A percentile compares a stretch with the other conserved stretches of the same genome.
These are phyloP conservation scores for Cantharellus cinnabarinus DNA, from an alignment of 768 basidiomycete genomes.

Conservation along the genomic window DNA sequence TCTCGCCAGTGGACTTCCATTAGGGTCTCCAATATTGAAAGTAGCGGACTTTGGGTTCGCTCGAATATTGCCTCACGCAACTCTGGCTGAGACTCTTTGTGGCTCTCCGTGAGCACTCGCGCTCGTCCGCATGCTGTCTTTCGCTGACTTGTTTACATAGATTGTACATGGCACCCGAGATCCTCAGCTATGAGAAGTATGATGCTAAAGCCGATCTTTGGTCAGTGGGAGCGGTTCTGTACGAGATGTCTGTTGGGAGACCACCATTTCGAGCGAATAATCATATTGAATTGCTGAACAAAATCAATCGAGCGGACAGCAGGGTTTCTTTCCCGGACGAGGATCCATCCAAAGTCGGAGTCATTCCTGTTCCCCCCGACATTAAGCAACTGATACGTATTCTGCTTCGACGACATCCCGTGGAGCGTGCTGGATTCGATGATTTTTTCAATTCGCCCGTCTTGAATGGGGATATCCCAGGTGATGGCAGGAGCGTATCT, in stretches of 20 bases:
- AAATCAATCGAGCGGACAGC: slow-evolving; percentile 79
- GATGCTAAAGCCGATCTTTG: slow-evolving; percentile 95
- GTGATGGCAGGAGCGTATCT: not conserved
- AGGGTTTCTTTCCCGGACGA: slow-evolving; percentile 72
- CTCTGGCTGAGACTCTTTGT: slow-evolving; percentile 95
- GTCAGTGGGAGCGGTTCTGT: slow-evolving; percentile 94
- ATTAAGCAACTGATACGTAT: slow-evolving; percentile 72
- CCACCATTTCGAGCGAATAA: slow-evolving; percentile 92
- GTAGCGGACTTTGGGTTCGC: slow-evolving; percentile 98
- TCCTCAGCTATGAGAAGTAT: slow-evolving; percentile 90
- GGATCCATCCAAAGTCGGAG: slow-evolving; percentile 18
- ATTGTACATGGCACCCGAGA: slow-evolving; percentile 98
- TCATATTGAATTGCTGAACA: slow-evolving; percentile 84
- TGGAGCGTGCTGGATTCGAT: slow-evolving; percentile 71
- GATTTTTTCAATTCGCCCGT: slow-evolving; percentile 47
- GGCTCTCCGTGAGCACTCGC: slow-evolving; percentile 66
- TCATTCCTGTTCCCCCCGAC: slow-evolving; percentile 49
- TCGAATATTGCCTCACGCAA: slow-evolving; percentile 69
- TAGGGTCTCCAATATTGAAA: slow-evolving; percentile 87
- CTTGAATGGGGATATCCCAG: not conserved
- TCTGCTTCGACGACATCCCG: slow-evolving; percentile 68
- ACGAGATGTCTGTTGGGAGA: slow-evolving; percentile 83
- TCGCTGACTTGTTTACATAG: slow-evolving; percentile 20
- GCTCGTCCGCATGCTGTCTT: not conserved
- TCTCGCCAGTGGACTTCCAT: slow-evolving; percentile 67